Evolutionary conservation across 495 filamentous ascomycete species (phyloP).

Genomic region (Aspergillus campestris): DNA sequence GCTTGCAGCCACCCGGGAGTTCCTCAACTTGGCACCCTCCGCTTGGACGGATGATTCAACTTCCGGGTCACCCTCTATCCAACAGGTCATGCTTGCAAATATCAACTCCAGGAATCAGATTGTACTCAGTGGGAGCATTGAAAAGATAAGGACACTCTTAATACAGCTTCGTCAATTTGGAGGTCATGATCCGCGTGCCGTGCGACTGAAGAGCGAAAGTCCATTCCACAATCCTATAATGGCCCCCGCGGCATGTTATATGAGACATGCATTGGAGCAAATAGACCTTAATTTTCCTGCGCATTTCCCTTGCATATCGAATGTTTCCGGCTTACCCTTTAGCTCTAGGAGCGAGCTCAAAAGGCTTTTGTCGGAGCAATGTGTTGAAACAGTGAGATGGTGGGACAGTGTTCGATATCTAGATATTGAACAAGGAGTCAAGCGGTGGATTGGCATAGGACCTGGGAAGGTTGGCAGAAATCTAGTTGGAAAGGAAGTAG

Average conservation of each 20-base stretch:
- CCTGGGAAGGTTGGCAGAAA: constrained; percentile 93
- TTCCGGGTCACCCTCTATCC: constrained; percentile 58
- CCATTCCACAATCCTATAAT: constrained; percentile 94
- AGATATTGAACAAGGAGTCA: constrained; percentile 75
- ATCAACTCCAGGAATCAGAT: constrained; percentile 95
- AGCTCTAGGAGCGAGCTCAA: constrained; percentile 61
- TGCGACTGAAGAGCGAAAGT: constrained; percentile 77
- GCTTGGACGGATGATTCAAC: constrained; percentile 59
- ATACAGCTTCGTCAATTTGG: constrained; percentile 86
- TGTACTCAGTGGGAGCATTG: constrained; percentile 82
- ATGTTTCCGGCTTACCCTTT: constrained; percentile 77
- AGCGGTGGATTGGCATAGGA: constrained; percentile 87
- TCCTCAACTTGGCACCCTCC: constrained; percentile 56
- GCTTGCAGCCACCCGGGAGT: constrained; percentile 68
- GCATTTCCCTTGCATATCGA: constrained; percentile 69
- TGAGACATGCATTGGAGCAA: constrained; percentile 54
- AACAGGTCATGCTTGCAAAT: constrained; percentile 88
- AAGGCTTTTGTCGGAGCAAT: constrained; percentile 65
- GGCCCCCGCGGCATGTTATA: constrained; percentile 68
- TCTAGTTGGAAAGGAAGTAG: constrained; percentile 91
- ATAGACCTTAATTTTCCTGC: constrained; percentile 65
- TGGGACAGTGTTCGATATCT: constrained; percentile 87
- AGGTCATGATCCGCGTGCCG: constrained; percentile 85
- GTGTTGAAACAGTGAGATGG: constrained; percentile 86
- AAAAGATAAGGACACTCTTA: constrained; percentile 74